Conservation (phyloP, 352 stramenopile species). For the Phytopythium chamaehyphon region DNA sequence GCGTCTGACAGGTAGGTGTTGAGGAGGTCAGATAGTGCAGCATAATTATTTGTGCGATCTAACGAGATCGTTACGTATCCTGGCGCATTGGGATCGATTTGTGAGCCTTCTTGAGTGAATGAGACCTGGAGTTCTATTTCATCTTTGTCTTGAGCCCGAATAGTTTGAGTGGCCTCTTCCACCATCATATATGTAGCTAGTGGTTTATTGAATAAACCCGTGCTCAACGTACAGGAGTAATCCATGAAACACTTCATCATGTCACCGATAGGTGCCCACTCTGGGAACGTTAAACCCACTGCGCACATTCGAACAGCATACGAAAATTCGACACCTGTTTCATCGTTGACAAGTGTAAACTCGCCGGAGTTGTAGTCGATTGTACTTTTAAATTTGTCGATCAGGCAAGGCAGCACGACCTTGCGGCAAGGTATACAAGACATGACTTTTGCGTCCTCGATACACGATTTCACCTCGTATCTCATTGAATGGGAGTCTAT, state of each 20-base stretch:
- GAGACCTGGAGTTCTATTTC: not conserved
- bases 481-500: not conserved
- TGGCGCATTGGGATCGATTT: not conserved
- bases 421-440: slow-evolving; percentile 8
- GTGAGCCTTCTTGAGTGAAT: not conserved
- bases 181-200: not conserved
- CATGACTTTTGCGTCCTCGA: not conserved
- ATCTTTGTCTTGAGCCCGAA: not conserved
- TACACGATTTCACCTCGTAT: not conserved
- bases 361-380: not conserved
- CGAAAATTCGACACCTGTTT: not conserved
- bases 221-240: slow-evolving; percentile 9
- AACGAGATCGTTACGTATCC: not conserved
- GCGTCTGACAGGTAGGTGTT: not conserved
- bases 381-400: slow-evolving; percentile 1
- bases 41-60: not conserved
- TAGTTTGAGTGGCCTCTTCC: not conserved
- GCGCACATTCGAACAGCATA: slow-evolving; percentile 2
- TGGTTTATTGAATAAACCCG: not conserved
- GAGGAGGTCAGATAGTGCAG: not conserved
- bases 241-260: slow-evolving; percentile 8
- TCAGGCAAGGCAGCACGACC: slow-evolving; percentile 8
- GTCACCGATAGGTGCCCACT: not conserved
- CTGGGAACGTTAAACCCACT: not conserved
- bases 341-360: not conserved